Evolutionary conservation across 345 rosid genomes (phyloP).

Genomic region (Eucalyptus tenuipes): DNA sequence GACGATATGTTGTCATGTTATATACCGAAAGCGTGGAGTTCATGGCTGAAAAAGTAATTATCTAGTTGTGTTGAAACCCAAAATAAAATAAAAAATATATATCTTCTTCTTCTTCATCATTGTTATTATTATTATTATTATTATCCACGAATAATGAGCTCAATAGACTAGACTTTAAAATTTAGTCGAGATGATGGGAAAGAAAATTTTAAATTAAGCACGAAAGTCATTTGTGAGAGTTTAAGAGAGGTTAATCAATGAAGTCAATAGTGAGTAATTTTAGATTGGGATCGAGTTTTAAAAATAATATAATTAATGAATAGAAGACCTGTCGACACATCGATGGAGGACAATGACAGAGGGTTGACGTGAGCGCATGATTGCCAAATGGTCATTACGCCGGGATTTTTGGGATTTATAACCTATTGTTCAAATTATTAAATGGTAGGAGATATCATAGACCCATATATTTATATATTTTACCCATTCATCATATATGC

Average conservation of each 20-base stretch:
- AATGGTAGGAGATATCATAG: rapidly evolving
- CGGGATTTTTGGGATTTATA: neutral
- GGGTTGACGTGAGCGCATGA: no score
- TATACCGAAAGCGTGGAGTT: neutral
- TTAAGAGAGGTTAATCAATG: rapidly evolving
- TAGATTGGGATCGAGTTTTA: neutral
- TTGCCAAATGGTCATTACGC: neutral
- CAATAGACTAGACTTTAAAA: neutral
- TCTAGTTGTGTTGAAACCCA: neutral
- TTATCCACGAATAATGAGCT: neutral
- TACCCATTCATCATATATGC: rapidly evolving
- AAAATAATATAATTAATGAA: neutral
- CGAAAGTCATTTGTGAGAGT: rapidly evolving
- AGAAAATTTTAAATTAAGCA: neutral
- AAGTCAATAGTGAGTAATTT: neutral
- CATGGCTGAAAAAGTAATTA: neutral
- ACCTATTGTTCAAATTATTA: rapidly evolving
- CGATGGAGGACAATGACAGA: rapidly evolving
- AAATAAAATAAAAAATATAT: no score
- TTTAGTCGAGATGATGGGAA: no score
- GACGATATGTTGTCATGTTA: neutral
- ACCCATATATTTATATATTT: neutral
- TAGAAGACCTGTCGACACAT: rapidly evolving
- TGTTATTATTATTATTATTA: neutral
- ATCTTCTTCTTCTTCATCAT: no score